Evolutionary conservation across 768 basidiomycete species (phyloP).

Genomic region (Pholiota conissans): DNA sequence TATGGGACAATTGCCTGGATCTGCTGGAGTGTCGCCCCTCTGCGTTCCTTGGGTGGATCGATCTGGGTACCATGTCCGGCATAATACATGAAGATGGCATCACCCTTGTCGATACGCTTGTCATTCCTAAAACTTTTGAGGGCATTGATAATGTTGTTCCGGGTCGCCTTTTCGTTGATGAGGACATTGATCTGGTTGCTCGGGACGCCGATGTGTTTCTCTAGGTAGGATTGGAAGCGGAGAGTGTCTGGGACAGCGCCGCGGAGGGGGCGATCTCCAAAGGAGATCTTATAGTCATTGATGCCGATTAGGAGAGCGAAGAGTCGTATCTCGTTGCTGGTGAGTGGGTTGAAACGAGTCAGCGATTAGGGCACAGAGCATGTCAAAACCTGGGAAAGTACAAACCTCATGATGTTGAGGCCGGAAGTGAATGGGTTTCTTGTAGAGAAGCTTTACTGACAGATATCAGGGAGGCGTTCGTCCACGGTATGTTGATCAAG

Average conservation of each 20-base stretch:
- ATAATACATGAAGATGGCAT: neutral
- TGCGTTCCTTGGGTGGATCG: neutral
- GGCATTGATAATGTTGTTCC: conserved; percentile 6
- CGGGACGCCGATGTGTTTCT: conserved; percentile 5
- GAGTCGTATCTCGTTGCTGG: too few species aligned
- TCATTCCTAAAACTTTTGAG: conserved; percentile 3
- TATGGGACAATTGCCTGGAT: neutral
- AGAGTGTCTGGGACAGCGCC: conserved; percentile 12
- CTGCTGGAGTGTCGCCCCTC: neutral
- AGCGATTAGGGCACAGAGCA: too few species aligned
- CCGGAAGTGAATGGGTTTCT: too few species aligned
- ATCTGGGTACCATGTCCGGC: neutral
- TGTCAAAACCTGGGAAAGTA: too few species aligned
- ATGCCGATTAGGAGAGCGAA: too few species aligned
- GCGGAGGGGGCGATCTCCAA: neutral
- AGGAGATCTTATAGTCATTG: neutral
- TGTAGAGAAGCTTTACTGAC: too few species aligned
- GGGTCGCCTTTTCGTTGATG: conserved; percentile 8
- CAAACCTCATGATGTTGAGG: too few species aligned
- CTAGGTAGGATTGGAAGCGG: conserved; percentile 2
- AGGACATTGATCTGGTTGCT: conserved; percentile 4
- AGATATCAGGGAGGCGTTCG: too few species aligned
- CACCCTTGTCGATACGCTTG: neutral
- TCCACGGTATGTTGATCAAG: too few species aligned
- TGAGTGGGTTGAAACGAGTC: too few species aligned